A percentile compares a stretch with the other conserved stretches of the same genome.
phyloP scores from a whole-genome alignment of 2,329 filamentous ascomycete species.

The Sclerotinia subarctica region DNA sequence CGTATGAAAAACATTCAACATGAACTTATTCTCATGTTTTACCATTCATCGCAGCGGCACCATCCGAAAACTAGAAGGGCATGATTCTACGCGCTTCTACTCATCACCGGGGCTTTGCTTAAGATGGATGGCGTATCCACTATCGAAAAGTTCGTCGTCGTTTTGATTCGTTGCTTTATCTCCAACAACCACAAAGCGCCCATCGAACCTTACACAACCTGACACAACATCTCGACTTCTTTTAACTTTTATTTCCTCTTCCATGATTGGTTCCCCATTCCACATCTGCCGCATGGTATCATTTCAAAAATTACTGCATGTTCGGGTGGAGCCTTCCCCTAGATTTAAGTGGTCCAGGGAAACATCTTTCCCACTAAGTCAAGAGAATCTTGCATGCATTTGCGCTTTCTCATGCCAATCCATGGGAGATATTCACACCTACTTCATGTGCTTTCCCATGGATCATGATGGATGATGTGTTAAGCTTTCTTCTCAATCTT shows the following conservation, averaged over 20 bases:
- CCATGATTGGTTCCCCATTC: not conserved
- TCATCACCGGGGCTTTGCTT: not conserved
- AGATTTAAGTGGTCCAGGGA: constrained; percentile 7
- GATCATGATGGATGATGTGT: not conserved
- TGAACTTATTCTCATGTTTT: not conserved
- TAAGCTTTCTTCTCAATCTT: constrained; percentile 4
- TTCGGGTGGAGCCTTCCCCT: not conserved
- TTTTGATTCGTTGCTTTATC: too few relatives aligned
- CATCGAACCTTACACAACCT: not conserved
- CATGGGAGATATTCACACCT: not conserved
- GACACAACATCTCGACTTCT: not conserved
- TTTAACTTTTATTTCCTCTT: not conserved
- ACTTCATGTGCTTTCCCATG: not conserved
- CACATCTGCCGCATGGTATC: not conserved
- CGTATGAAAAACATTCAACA: not conserved
- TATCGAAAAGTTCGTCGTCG: too few relatives aligned
- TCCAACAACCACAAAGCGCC: not conserved
- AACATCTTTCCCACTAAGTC: not conserved
- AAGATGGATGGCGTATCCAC: too few relatives aligned
- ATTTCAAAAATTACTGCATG: not conserved
- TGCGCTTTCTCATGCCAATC: not conserved
- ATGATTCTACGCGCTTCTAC: not conserved
- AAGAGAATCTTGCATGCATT: constrained; percentile 14
- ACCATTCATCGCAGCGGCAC: not conserved
- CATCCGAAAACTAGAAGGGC: not conserved